Evolutionary conservation across 345 rosid species (phyloP).

Genomic region (Euclidium syriacum): DNA sequence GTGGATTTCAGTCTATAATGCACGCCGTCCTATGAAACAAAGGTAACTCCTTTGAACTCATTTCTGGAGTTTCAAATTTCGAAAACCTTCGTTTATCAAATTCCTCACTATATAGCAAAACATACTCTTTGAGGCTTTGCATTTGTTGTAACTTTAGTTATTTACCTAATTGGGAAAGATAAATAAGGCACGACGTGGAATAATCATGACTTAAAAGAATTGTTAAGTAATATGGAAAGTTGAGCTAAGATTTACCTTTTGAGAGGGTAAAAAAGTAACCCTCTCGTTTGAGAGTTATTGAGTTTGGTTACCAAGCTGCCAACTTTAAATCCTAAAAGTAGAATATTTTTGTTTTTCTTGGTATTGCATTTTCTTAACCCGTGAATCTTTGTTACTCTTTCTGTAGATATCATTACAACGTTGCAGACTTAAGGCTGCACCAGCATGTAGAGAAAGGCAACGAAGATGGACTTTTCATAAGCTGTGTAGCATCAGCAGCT

Average conservation of each 20-base stretch:
- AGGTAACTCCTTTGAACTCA: slow-evolving; percentile 37
- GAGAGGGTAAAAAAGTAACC: too few species aligned
- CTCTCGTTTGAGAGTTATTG: background rate
- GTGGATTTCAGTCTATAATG: slow-evolving; percentile 90
- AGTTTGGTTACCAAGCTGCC: background rate
- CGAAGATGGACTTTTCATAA: slow-evolving; percentile 81
- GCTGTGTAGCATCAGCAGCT: slow-evolving; percentile 82
- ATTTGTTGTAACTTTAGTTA: background rate
- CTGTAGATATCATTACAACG: slow-evolving; percentile 95
- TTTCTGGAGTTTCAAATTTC: background rate
- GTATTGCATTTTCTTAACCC: background rate
- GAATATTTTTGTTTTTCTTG: background rate
- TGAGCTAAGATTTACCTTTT: too few species aligned
- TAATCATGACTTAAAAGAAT: background rate
- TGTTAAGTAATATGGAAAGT: background rate
- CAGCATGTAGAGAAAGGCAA: slow-evolving; percentile 93
- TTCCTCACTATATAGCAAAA: background rate
- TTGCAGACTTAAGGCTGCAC: slow-evolving; percentile 65
- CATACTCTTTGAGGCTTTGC: background rate
- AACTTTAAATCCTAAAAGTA: background rate
- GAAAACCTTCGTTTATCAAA: background rate
- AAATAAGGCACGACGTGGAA: background rate
- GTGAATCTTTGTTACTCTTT: slow-evolving; percentile 14
- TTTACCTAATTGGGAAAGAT: background rate
- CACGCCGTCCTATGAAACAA: slow-evolving; percentile 95